A percentile compares a stretch with the other conserved stretches of the same genome.
phyloP scores from a whole-genome alignment of 306 rosid genomes.

The Clitoria ternatea region DNA sequence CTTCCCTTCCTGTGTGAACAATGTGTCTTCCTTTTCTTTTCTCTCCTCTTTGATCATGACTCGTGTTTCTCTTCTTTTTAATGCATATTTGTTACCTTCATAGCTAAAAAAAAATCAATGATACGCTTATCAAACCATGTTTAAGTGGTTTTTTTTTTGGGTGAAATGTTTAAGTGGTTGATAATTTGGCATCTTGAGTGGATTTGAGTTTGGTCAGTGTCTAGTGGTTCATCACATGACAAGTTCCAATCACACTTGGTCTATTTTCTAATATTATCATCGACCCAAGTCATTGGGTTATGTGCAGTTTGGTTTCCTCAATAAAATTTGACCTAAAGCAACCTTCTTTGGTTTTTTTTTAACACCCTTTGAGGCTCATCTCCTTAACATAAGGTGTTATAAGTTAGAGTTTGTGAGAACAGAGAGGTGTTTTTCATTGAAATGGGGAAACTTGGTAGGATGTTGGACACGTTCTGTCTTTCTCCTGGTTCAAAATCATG shows the following conservation, averaged over 20 bases:
- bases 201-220: slow-evolving; percentile 15
- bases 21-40: neutral
- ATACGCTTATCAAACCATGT: slow-evolving; percentile 30
- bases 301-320: slow-evolving; percentile 46
- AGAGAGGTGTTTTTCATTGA: slow-evolving; percentile 12
- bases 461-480: slow-evolving; percentile 53
- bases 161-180: neutral
- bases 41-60: slow-evolving; percentile 21
- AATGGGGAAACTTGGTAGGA: slow-evolving; percentile 72
- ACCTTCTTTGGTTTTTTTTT: slow-evolving; percentile 22
- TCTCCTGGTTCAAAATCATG: slow-evolving; percentile 62
- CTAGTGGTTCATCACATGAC: slow-evolving; percentile 41
- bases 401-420: slow-evolving; percentile 7
- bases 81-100: slow-evolving; percentile 16
- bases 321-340: slow-evolving; percentile 37
- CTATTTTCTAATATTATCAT: slow-evolving; percentile 22
- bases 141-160: too few species aligned
- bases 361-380: neutral
- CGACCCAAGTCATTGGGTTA: slow-evolving; percentile 32
- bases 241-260: slow-evolving; percentile 27
- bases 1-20: slow-evolving; percentile 8
- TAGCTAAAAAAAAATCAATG: slow-evolving; percentile 25
- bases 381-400: slow-evolving; percentile 19
- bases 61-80: slow-evolving; percentile 25
- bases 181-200: neutral